These are phyloP conservation scores for Globisporangium solare DNA, from an alignment of 352 stramenopile species.

Conservation along the genomic window DNA sequence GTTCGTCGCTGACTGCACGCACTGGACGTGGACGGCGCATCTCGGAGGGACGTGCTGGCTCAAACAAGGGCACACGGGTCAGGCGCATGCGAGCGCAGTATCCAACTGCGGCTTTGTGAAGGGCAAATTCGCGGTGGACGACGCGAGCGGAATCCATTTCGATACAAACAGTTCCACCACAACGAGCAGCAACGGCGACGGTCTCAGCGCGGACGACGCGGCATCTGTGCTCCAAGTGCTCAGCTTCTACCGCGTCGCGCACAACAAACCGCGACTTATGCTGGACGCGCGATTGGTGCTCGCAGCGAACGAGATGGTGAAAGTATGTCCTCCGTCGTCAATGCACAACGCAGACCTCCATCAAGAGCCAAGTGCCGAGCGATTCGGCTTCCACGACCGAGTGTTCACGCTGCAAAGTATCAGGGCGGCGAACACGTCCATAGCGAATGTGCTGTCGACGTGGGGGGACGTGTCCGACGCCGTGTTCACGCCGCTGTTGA, in stretches of 20 bases:
- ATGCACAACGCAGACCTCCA: not conserved
- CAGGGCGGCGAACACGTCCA: slow-evolving; percentile 9
- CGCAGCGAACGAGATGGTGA: slow-evolving; percentile 25
- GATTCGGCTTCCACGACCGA: slow-evolving; percentile 10
- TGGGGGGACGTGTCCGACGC: slow-evolving; percentile 22
- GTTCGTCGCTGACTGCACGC: slow-evolving; percentile 21
- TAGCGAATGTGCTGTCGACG: slow-evolving; percentile 21
- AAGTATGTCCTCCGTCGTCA: slow-evolving; percentile 17
- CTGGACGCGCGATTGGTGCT: slow-evolving; percentile 29
- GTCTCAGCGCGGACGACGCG: slow-evolving; percentile 20
- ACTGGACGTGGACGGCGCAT: slow-evolving; percentile 33
- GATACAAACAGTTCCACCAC: not conserved
- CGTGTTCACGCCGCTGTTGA: slow-evolving; percentile 20
- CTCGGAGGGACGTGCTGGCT: slow-evolving; percentile 27
- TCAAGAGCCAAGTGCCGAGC: not conserved
- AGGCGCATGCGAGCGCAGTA: not conserved
- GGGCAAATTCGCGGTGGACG: slow-evolving; percentile 9
- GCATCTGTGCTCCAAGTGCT: slow-evolving; percentile 23
- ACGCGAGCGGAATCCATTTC: slow-evolving; percentile 7
- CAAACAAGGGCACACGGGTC: slow-evolving; percentile 7
- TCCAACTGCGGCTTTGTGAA: slow-evolving; percentile 13
- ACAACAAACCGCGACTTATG: slow-evolving; percentile 15
- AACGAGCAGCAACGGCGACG: not conserved
- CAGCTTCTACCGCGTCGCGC: slow-evolving; percentile 25
- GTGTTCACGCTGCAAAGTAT: slow-evolving; percentile 21